phyloP scores from a whole-genome alignment of 179 eudicot species.

The Nepenthes alata region DNA sequence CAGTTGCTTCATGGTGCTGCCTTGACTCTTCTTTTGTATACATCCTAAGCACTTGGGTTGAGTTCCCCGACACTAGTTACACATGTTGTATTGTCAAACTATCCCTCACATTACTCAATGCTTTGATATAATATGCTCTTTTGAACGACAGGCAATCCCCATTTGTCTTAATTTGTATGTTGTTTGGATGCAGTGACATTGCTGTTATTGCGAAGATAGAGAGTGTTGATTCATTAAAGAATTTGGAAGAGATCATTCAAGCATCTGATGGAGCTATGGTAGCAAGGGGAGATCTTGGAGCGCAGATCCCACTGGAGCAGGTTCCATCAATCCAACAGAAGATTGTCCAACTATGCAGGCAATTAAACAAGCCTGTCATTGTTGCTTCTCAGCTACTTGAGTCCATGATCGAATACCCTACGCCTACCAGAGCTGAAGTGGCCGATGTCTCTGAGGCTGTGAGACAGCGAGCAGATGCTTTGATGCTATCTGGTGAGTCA shows the following conservation, averaged over 20 bases:
- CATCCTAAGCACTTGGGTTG: no score
- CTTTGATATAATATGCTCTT: no score
- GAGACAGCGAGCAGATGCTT: constrained; percentile 74
- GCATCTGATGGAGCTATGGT: constrained; percentile 93
- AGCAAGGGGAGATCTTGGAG: constrained; percentile 88
- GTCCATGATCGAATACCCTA: constrained; percentile 87
- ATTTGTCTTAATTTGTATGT: no score
- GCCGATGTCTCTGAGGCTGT: constrained; percentile 94
- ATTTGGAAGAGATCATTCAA: constrained; percentile 65
- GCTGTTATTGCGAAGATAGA: constrained; percentile 78
- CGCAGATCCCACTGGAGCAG: constrained; percentile 87
- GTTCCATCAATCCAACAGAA: constrained; percentile 74
- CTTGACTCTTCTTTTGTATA: no score
- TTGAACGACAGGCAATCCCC: no score
- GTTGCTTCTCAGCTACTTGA: constrained; percentile 87
- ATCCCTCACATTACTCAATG: no score
- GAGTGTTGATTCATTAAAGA: constrained; percentile 67
- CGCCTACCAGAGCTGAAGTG: constrained; percentile 88
- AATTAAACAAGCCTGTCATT: constrained; percentile 66
- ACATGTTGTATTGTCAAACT: no score
- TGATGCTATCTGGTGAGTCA: constrained; percentile 90
- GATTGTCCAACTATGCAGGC: constrained; percentile 69
- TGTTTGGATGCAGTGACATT: constrained; percentile 33
- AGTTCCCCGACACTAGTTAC: no score
- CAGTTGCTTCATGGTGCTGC: no score